Evolutionary conservation across 2,329 filamentous ascomycete genomes (phyloP), one percentile per base, ranked within the genome.

Genomic region (Aspergillus brunneoviolaceus): DNA sequence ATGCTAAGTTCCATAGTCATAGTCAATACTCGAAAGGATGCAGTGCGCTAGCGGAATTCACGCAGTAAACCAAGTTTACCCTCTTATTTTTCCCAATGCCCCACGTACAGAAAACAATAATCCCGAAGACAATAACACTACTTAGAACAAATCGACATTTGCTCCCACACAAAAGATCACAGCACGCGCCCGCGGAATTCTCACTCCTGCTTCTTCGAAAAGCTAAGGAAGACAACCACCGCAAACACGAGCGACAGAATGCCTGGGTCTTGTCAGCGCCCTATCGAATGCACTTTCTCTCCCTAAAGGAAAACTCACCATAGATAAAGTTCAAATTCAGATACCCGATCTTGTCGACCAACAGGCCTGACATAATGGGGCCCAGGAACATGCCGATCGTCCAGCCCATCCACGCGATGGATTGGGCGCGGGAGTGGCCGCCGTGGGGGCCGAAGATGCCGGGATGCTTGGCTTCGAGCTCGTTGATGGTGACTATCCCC

Each of bases 311-410:
- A 35, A 3, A 9, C 39, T 45, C 39, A 45, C 39, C 39, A 3
- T 16, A 45, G 16, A 45, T 19, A 45, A 45, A 45, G 16, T 45
- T 16, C 39, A 45, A 19, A 45, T 45, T 6, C 16, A 16, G 14
- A 52, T 67, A 69, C 10, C 65, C 64, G n/a, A 63, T 1, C 1
- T 4, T 3, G 12, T 61, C 58, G 11, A 25, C 56, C 12, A 69
- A 33, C 14, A 53, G 27, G 10, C 67, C 67, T 1, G 60, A 60
- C 1, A 67, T 1, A 14, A 67, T 50, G 10, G 67, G 63, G 0
- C 65, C 65, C 3, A 69, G 11, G 0, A 63, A 47, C n/a, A 62
- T 51, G 0, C 63, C 65, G 6, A 65, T 33, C 1, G 59, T 63
- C 12, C 59, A 63, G 23, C 53, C 49, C 23, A 65, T 59, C 10